Conservation (phyloP, 106 monocot genomes). For the Hemerocallis citrina region DNA sequence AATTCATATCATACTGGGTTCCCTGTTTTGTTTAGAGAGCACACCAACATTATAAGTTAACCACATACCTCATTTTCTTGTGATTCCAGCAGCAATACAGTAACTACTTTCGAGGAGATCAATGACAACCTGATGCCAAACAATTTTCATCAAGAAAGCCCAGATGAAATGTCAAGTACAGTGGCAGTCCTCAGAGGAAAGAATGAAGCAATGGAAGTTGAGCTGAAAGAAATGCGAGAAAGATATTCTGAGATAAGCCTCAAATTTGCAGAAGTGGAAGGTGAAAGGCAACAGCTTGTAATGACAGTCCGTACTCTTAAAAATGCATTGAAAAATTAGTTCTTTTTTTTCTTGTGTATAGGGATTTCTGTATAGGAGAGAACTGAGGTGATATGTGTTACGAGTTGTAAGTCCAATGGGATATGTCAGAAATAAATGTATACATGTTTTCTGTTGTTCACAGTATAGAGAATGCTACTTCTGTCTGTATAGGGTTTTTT, state of each 20-base stretch:
- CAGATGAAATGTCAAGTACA: slow-evolving; percentile 24
- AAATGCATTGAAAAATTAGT: slow-evolving; percentile 64
- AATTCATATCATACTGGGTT: neutral
- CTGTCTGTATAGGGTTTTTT: no score
- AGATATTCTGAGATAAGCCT: slow-evolving; percentile 93
- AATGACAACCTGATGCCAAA: slow-evolving; percentile 2
- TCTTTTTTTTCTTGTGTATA: neutral
- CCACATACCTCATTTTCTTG: neutral
- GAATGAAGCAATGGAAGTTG: slow-evolving; percentile 64
- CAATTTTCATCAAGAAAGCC: slow-evolving; percentile 5
- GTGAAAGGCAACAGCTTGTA: slow-evolving; percentile 93
- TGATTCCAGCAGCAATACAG: slow-evolving; percentile 21
- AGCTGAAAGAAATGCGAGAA: slow-evolving; percentile 90
- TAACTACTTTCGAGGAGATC: slow-evolving; percentile 6
- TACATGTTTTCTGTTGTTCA: no score
- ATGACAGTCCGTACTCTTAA: slow-evolving; percentile 77
- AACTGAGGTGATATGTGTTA: neutral
- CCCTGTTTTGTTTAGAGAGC: neutral
- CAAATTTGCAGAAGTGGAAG: slow-evolving; percentile 95
- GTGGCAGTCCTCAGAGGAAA: slow-evolving; percentile 41
- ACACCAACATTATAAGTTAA: neutral
- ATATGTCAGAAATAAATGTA: neutral
- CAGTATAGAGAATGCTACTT: no score
- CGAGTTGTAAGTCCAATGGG: neutral
- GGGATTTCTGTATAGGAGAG: slow-evolving; percentile 3